Conservation (phyloP, 768 basidiomycete species). For the Amanita subjunquillea region DNA sequence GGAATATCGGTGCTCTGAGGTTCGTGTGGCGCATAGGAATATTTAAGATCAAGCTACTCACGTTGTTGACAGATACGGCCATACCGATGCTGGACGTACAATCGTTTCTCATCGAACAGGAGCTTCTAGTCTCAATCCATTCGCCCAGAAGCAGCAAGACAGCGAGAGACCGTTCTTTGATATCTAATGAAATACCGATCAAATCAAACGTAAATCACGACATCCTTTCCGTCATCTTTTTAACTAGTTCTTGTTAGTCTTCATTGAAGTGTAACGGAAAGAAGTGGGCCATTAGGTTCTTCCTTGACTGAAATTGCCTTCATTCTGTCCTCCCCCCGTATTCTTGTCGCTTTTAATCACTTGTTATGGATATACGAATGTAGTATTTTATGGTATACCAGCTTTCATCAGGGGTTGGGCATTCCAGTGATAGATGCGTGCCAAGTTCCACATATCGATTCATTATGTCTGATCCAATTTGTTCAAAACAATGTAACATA, state of each 20-base stretch:
- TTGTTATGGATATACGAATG: too few species aligned
- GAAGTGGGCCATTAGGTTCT: not conserved
- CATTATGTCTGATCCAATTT: too few species aligned
- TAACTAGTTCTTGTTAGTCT: not conserved
- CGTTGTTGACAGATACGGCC: constrained; percentile 36
- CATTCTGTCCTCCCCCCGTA: too few species aligned
- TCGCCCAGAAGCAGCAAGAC: constrained; percentile 48
- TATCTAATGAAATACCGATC: constrained; percentile 27
- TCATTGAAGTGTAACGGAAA: not conserved
- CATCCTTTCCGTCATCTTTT: not conserved
- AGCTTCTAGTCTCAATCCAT: constrained; percentile 48
- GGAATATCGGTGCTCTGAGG: constrained; percentile 75
- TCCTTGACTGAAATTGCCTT: too few species aligned
- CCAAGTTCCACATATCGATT: too few species aligned
- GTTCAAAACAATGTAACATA: too few species aligned
- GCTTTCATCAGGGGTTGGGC: too few species aligned
- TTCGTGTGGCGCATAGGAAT: constrained; percentile 19
- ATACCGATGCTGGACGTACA: constrained; percentile 40
- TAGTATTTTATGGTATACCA: too few species aligned
- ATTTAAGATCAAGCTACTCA: not conserved
- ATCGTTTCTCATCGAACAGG: constrained; percentile 38
- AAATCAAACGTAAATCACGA: not conserved
- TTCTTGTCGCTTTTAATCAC: too few species aligned
- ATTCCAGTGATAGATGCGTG: too few species aligned
- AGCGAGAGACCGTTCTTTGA: constrained; percentile 76